Base-by-base conservation (phyloP, 352 stramenopile genomes). In the Plasmopara halstedii region DNA sequence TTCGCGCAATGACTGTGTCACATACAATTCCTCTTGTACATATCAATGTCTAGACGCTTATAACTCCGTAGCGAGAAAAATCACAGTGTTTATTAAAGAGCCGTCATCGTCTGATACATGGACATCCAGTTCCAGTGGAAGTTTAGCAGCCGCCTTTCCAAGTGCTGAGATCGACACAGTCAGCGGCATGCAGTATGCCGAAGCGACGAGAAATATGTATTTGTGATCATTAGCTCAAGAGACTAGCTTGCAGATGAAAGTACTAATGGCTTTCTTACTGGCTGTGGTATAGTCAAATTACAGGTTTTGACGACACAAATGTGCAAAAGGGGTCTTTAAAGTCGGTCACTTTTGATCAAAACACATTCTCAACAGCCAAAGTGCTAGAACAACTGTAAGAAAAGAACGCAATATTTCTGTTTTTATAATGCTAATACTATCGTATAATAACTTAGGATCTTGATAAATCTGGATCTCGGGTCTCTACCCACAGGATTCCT, bases 31-130 rank as follows among this genome's bases (percentile, higher is more conserved):
- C 8, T 46, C 46, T 2, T 90, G 78, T 64, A 74, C 65, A 32
- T 88, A 70, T 57, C 78, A 90, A 58, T 90, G 78, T 48, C 60
- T 90, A 4, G 39, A 63, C 9, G 56, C 71, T 6, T 89, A 76
- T 64, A 82, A 80, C 46, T 43, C 58, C 4, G 27, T 56, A 4
- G n/a, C 36, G 15, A 46, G 44, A 21, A 81, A 82, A 48, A 76
- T 72, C 47, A 87, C 67, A 37, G 59, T 90, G n/a, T 86, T 86
- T 37, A 58, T 88, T 6, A 88, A 90, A 50, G 59, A 79, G 0
- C 75, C 75, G 0, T 47, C 42, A 29, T 41, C 51, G n/a, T 70
- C 42, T 10, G 74, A 87, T 53, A 31, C 51, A 17, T 79, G 72
- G 56, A 64, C 59, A 23, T 26, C 42, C 17, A 64, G 43, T 36